Conservation (phyloP, 306 rosid genomes). For the Pyrus bretschneideri region DNA sequence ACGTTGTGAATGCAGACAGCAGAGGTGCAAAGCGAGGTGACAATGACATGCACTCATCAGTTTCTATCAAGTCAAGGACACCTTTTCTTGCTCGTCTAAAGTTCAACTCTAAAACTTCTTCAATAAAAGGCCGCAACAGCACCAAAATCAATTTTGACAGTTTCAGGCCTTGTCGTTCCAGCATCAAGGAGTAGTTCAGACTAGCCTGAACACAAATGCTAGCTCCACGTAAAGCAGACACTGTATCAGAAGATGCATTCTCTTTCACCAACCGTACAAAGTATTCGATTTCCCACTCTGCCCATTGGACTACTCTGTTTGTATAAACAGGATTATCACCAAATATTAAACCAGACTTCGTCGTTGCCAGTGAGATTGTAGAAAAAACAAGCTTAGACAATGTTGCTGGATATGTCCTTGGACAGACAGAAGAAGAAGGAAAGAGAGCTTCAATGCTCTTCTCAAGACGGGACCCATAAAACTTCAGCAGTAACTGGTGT, state of each 20-base stretch:
- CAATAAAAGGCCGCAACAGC: conserved; percentile 76
- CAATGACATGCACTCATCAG: conserved; percentile 48
- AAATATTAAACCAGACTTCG: conserved; percentile 74
- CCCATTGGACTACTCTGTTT: conserved; percentile 95
- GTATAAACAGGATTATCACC: conserved; percentile 89
- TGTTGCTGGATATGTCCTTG: conserved; percentile 70
- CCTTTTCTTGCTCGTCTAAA: conserved; percentile 80
- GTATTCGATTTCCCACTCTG: conserved; percentile 91
- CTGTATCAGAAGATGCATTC: conserved; percentile 66
- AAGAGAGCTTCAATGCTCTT: conserved; percentile 60
- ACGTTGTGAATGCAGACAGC: conserved; percentile 56
- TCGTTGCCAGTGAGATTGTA: conserved; percentile 53
- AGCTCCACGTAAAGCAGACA: conserved; percentile 76
- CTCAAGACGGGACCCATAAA: conserved; percentile 59
- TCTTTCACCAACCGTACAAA: conserved; percentile 85
- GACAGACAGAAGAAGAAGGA: conserved; percentile 82
- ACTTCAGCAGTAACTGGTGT: conserved; percentile 64
- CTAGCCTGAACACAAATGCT: conserved; percentile 79
- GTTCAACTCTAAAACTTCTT: conserved; percentile 87
- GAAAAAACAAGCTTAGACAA: conserved; percentile 79
- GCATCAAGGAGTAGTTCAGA: conserved; percentile 67
- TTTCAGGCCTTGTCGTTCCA: conserved; percentile 82
- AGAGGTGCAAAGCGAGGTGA: conserved; percentile 64
- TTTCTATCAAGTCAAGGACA: conserved; percentile 69
- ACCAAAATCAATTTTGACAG: conserved; percentile 80